phyloP scores from a whole-genome alignment of 768 basidiomycete species.

The Lentinula aciculospora region DNA sequence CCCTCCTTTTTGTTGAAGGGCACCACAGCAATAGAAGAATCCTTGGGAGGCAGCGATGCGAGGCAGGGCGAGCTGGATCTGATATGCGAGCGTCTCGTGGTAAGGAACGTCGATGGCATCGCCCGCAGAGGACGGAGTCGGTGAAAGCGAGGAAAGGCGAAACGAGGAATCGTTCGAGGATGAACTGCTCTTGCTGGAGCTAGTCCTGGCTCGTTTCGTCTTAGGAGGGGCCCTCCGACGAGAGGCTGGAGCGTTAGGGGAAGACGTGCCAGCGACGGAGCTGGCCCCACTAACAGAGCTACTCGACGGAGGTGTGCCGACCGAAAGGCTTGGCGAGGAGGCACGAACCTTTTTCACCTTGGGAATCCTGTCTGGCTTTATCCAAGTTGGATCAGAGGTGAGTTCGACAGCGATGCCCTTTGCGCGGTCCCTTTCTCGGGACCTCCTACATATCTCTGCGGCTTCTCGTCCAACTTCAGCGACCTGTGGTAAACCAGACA shows the following conservation, averaged over 20 bases:
- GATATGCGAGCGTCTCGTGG: neutral
- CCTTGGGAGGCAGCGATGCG: neutral
- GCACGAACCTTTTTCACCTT: neutral
- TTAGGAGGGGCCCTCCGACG: too few species aligned
- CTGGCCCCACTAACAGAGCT: neutral
- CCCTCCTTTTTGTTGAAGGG: neutral
- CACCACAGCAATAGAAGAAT: neutral
- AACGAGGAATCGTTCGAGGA: too few species aligned
- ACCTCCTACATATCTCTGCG: neutral
- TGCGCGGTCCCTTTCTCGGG: neutral
- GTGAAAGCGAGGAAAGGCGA: neutral
- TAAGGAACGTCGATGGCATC: neutral
- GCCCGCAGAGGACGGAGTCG: neutral
- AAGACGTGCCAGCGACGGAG: neutral
- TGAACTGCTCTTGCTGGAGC: too few species aligned
- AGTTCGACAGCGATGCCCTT: neutral
- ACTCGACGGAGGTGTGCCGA: too few species aligned
- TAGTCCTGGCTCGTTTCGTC: too few species aligned
- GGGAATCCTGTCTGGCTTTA: neutral
- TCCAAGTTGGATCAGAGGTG: neutral
- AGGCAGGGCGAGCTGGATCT: neutral
- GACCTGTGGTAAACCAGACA: neutral
- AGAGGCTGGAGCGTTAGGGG: neutral
- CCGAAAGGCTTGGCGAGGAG: too few species aligned
- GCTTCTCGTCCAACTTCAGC: neutral